Conservation (phyloP, 2,329 filamentous ascomycete species). For the Conoideocrella luteorostrata region DNA sequence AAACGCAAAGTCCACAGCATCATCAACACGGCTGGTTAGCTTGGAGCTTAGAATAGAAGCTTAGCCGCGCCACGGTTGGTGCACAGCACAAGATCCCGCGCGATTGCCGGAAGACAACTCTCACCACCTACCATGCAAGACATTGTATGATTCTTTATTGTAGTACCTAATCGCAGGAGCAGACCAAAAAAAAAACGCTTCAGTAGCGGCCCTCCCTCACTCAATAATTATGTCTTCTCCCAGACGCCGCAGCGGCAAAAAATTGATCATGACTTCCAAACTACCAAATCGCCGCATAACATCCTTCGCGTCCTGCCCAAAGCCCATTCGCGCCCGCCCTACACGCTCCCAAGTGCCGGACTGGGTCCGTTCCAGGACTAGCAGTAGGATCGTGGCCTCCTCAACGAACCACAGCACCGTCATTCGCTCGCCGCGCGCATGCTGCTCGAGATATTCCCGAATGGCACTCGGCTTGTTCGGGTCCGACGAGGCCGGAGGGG, state of each 20-base stretch:
- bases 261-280: slow-evolving; percentile 25
- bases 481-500: neutral
- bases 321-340: slow-evolving; percentile 29
- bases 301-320: slow-evolving; percentile 25
- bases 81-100: no score
- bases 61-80: no score
- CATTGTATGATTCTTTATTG: neutral
- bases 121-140: neutral
- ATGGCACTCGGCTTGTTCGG: slow-evolving; percentile 15
- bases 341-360: slow-evolving; percentile 25
- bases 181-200: neutral
- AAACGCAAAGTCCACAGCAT: no score
- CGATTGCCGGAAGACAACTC: neutral
- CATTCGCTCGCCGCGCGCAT: slow-evolving; percentile 29
- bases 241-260: slow-evolving; percentile 24
- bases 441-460: slow-evolving; percentile 26
- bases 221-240: slow-evolving; percentile 28
- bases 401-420: slow-evolving; percentile 30
- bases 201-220: slow-evolving; percentile 9
- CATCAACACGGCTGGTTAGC: no score
- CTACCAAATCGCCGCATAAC: slow-evolving; percentile 22
- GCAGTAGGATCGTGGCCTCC: slow-evolving; percentile 25
- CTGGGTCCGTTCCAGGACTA: slow-evolving; percentile 23
- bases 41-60: no score
- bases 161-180: no score